Percentiles rank a stretch among this genome's conserved stretches.
phyloP scores from a whole-genome alignment of 73 alveolate genomes.

The Tetrahymena borealis region DNA sequence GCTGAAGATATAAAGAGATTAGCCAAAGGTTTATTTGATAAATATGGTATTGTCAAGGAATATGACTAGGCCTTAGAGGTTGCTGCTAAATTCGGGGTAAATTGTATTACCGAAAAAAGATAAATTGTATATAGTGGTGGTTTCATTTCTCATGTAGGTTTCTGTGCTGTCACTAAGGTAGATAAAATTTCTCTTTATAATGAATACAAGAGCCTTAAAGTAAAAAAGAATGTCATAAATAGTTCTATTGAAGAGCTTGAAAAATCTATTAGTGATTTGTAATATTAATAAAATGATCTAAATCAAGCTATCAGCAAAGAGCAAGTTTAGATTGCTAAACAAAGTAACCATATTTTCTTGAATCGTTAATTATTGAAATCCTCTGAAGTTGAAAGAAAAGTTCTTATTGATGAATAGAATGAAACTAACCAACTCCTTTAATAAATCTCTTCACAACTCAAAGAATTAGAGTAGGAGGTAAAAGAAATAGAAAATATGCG shows the following conservation, averaged over 20 bases:
- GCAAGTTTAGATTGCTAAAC: not conserved
- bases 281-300: not conserved
- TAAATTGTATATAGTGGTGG: not conserved
- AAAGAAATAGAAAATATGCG: not conserved
- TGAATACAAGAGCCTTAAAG: not conserved
- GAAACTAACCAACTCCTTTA: not conserved
- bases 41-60: not conserved
- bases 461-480: not conserved
- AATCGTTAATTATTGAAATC: not conserved
- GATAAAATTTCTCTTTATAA: not conserved
- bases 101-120: not conserved
- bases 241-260: not conserved
- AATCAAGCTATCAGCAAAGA: not conserved
- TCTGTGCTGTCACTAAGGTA: not conserved
- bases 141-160: not conserved
- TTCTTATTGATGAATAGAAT: not conserved
- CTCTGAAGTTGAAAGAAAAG: not conserved
- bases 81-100: not conserved
- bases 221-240: not conserved
- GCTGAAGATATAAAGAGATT: not conserved
- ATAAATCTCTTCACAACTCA: not conserved
- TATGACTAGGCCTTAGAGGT: not conserved
- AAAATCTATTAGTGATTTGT: not conserved
- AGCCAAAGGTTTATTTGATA: not conserved
- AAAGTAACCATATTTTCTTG: not conserved